Conservation (phyloP, 148 eudicot species). For the Linanthus parryae region DNA sequence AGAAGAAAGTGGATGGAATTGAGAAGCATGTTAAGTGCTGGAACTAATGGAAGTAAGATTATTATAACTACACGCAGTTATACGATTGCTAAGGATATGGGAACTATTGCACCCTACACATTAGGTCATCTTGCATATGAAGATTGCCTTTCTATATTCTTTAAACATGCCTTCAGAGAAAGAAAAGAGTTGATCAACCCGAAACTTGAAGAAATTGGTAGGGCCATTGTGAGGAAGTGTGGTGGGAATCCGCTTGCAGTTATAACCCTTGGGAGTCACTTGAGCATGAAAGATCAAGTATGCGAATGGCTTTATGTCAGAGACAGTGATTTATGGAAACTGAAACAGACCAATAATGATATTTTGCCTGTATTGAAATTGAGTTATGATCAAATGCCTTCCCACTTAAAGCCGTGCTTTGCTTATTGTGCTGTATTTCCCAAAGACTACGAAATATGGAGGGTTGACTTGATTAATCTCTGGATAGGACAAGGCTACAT, state of each 20-base stretch:
- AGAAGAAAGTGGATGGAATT: background rate
- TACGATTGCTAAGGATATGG: slow-evolving; percentile 10
- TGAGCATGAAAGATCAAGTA: slow-evolving; percentile 16
- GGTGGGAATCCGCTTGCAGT: slow-evolving; percentile 30
- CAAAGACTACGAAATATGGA: slow-evolving; percentile 17
- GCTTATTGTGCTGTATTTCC: slow-evolving; percentile 19
- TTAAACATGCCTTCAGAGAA: slow-evolving; percentile 17
- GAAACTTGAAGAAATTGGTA: slow-evolving; percentile 18
- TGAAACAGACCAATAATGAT: background rate
- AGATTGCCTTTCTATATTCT: slow-evolving; percentile 20
- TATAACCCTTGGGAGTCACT: slow-evolving; percentile 22
- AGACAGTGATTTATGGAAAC: slow-evolving; percentile 18
- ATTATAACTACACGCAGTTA: slow-evolving; percentile 33
- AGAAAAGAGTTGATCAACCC: background rate
- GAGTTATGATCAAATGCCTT: slow-evolving; percentile 30
- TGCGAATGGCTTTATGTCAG: slow-evolving; percentile 20
- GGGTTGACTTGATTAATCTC: slow-evolving; percentile 13
- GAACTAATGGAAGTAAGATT: slow-evolving; percentile 24
- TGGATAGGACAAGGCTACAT: slow-evolving; percentile 27
- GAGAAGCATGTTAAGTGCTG: slow-evolving; percentile 2
- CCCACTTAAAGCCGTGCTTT: slow-evolving; percentile 19
- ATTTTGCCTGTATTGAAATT: slow-evolving; percentile 24
- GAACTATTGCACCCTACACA: slow-evolving; percentile 2
- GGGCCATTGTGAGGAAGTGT: slow-evolving; percentile 29
- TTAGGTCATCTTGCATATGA: slow-evolving; percentile 20